phyloP scores from a whole-genome alignment of 768 basidiomycete species.

The Rhizopogon vulgaris region DNA sequence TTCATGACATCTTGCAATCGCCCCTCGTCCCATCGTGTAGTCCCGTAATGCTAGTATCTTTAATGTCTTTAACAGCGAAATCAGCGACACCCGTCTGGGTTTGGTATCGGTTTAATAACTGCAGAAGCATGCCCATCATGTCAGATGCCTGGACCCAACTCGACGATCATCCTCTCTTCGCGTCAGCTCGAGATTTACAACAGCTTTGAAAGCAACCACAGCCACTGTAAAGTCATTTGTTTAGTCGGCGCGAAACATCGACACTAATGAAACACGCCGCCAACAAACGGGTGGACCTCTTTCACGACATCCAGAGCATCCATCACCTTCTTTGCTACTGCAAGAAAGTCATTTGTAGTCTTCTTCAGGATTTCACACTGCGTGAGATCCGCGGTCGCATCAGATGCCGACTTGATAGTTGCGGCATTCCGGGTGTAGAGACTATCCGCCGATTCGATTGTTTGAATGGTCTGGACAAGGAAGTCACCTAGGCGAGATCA shows the following conservation, averaged over 20 bases:
- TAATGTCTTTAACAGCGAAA: constrained; percentile 17
- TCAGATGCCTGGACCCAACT: constrained; percentile 44
- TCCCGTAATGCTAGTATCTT: constrained; percentile 15
- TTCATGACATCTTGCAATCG: constrained; percentile 26
- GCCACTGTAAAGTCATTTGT: constrained; percentile 28
- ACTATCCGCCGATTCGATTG: background rate
- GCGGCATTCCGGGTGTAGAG: constrained; percentile 1
- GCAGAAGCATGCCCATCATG: constrained; percentile 40
- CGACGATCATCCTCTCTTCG: constrained; percentile 48
- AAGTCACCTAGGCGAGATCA: background rate
- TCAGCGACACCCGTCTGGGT: background rate
- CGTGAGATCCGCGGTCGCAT: background rate
- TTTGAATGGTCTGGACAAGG: background rate
- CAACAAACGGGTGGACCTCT: constrained; percentile 22
- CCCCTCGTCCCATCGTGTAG: constrained; percentile 27
- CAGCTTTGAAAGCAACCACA: constrained; percentile 44
- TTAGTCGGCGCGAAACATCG: background rate
- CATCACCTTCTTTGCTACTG: constrained; percentile 18
- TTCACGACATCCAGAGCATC: constrained; percentile 21
- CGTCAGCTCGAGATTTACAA: constrained; percentile 41
- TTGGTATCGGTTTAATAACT: constrained; percentile 23
- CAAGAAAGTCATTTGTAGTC: constrained; percentile 12
- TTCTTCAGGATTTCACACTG: background rate
- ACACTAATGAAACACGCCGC: constrained; percentile 12
- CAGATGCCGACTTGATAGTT: background rate